A percentile compares a stretch with the other conserved stretches of the same genome.
Evolutionary conservation across 2,329 filamentous ascomycete species (phyloP).

Genomic region (Ophiostoma montium): DNA sequence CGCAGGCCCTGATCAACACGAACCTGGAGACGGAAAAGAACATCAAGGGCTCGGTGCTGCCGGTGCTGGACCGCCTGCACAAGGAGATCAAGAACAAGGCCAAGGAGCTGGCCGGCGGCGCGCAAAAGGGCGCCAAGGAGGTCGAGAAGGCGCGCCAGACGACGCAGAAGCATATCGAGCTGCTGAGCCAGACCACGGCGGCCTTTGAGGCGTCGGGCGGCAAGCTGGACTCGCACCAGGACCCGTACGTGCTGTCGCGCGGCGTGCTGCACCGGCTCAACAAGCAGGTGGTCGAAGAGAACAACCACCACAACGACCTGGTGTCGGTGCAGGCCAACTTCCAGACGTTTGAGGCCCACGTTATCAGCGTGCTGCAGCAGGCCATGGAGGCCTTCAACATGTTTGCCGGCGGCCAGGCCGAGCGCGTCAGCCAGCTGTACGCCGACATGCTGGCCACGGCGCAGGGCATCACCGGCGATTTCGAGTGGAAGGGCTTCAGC

Average conservation of each 20-base stretch:
- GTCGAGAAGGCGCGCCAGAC: constrained; percentile 76
- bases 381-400: constrained; percentile 73
- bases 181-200: constrained; percentile 75
- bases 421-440: constrained; percentile 71
- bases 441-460: constrained; percentile 65
- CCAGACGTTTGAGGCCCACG: constrained; percentile 70
- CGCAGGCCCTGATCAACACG: constrained; percentile 76
- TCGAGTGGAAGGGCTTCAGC: constrained; percentile 83
- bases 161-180: constrained; percentile 93
- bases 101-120: constrained; percentile 75
- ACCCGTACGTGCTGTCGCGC: constrained; percentile 78
- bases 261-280: constrained; percentile 71
- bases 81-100: constrained; percentile 93
- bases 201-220: constrained; percentile 62
- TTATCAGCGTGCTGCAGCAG: constrained; percentile 69
- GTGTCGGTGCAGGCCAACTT: constrained; percentile 87
- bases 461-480: constrained; percentile 67
- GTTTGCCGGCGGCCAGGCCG: constrained; percentile 64
- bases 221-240: constrained; percentile 55
- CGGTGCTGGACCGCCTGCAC: constrained; percentile 80
- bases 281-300: constrained; percentile 88
- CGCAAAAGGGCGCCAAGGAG: constrained; percentile 72
- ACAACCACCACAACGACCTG: constrained; percentile 87
- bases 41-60: constrained; percentile 72
- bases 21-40: constrained; percentile 86